Conservation (phyloP, 1,284 basidiomycete species). For the Marasmius fiardii region DNA sequence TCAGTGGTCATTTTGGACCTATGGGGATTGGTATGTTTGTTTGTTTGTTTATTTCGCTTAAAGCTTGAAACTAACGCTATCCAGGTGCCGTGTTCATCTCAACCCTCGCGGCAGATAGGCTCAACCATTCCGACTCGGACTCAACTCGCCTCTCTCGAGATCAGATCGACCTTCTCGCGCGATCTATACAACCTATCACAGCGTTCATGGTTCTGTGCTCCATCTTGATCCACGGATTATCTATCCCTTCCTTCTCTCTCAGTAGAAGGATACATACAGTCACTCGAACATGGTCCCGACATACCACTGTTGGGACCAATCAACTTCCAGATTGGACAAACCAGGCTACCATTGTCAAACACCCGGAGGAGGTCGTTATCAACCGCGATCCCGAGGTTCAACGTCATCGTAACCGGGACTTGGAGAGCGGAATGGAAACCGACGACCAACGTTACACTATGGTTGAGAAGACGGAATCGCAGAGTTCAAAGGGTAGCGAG, state of each 20-base stretch:
- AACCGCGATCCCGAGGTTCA: conserved; percentile 5
- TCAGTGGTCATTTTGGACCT: conserved; percentile 6
- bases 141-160: not conserved
- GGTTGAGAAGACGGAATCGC: not conserved
- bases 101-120: not conserved
- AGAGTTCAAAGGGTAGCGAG: not conserved
- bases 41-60: not conserved
- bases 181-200: conserved; percentile 2
- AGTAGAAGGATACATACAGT: conserved; percentile 6
- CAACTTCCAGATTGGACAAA: conserved; percentile 8
- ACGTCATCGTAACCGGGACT: not conserved
- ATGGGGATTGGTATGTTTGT: conserved; percentile 5
- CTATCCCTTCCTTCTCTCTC: conserved; percentile 6
- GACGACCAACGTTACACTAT: not conserved
- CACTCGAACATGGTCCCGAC: conserved; percentile 7
- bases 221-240: conserved; percentile 3
- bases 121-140: not conserved
- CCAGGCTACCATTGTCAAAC: not conserved
- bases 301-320: not conserved
- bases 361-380: conserved; percentile 2
- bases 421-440: not conserved
- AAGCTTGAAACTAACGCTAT: not conserved
- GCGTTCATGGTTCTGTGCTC: conserved; percentile 7
- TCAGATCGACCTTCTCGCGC: not conserved
- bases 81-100: conserved; percentile 7